These are phyloP conservation scores for Fusarium brachygibbosum DNA, from an alignment of 2,329 filamentous ascomycete species.

Conservation along the genomic window DNA sequence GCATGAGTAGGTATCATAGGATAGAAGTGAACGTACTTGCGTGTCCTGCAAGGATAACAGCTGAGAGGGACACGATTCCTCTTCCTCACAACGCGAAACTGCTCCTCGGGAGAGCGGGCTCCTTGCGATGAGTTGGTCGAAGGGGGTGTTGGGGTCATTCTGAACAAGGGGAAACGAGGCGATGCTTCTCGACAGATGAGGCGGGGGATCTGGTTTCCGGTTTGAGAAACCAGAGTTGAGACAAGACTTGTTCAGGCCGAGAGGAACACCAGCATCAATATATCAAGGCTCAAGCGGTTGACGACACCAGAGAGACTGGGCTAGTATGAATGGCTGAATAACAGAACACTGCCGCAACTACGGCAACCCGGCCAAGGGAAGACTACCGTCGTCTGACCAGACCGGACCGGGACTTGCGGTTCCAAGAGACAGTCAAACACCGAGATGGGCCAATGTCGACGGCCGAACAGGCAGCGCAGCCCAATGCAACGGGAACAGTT, in stretches of 20 bases:
- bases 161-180: conserved; percentile 47
- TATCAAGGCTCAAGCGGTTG: conserved; percentile 39
- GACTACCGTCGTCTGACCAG: conserved; percentile 21
- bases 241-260: conserved; percentile 37
- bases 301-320: conserved; percentile 2
- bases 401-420: conserved; percentile 29
- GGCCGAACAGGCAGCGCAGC: not conserved
- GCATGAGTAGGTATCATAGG: conserved; percentile 9
- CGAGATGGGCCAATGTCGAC: conserved; percentile 17
- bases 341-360: conserved; percentile 32
- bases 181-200: conserved; percentile 43
- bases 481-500: conserved; percentile 18
- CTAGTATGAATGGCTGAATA: conserved; percentile 19
- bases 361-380: conserved; percentile 15
- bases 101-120: conserved; percentile 83
- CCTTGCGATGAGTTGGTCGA: conserved; percentile 83
- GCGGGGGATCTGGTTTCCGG: conserved; percentile 29
- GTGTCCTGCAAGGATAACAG: conserved; percentile 89
- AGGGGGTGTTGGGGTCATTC: conserved; percentile 81
- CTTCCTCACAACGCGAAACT: conserved; percentile 90
- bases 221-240: conserved; percentile 17
- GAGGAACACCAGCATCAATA: conserved; percentile 45
- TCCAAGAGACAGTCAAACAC: conserved; percentile 22
- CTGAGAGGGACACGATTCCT: conserved; percentile 92
- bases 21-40: conserved; percentile 76